These are phyloP conservation scores for Agastache rugosa DNA, from an alignment of 257 asterid genomes.

Conservation along the genomic window DNA sequence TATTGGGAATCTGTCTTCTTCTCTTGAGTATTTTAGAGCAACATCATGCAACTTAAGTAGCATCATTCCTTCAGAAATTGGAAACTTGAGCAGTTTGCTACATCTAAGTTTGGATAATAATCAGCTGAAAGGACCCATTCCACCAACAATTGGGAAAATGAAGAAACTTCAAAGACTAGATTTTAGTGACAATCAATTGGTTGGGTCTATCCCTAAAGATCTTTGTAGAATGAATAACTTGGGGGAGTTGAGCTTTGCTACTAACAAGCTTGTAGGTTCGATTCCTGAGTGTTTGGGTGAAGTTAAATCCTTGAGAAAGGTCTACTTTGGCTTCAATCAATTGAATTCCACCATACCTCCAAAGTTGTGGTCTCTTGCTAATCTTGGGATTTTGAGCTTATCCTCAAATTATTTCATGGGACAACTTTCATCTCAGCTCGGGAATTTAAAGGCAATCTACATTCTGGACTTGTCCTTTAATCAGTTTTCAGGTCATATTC, in stretches of 20 bases:
- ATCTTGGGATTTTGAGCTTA: neutral
- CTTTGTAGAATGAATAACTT: slow-evolving; percentile 27
- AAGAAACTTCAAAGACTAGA: neutral
- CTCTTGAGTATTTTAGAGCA: neutral
- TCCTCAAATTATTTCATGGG: neutral
- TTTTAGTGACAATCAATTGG: slow-evolving; percentile 24
- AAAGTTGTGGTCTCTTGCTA: neutral
- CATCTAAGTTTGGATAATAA: neutral
- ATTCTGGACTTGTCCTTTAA: neutral
- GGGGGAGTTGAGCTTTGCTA: slow-evolving; percentile 28
- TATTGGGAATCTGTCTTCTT: neutral
- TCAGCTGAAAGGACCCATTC: slow-evolving; percentile 26
- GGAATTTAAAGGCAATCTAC: neutral
- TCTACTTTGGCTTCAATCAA: neutral
- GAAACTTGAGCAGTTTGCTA: neutral
- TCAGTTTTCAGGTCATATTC: slow-evolving; percentile 21
- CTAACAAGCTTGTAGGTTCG: slow-evolving; percentile 18
- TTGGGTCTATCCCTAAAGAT: slow-evolving; percentile 26
- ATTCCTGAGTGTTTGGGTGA: slow-evolving; percentile 32
- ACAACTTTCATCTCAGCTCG: neutral
- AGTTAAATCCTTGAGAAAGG: neutral
- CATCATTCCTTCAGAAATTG: no score
- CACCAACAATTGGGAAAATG: slow-evolving; percentile 29
- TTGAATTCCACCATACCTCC: neutral
- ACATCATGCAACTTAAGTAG: neutral